Base-by-base conservation (phyloP, 441 rosid genomes). In the Populus hybrid region DNA sequence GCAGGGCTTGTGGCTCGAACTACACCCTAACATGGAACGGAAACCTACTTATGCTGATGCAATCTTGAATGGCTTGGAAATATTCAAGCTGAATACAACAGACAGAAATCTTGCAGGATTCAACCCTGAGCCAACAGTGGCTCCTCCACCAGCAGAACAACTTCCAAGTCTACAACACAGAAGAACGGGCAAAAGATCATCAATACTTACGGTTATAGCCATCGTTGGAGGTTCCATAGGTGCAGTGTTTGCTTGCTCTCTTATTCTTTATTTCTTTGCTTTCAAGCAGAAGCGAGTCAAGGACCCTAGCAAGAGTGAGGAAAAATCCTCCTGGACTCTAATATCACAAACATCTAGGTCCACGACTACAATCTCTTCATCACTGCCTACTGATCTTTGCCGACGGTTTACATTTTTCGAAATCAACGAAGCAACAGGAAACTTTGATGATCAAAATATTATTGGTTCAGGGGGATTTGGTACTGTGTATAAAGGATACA, bases 381-480 rank as follows among this genome's bases (percentile, higher is more conserved):
- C 46, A 42, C 75, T 81, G 8, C 77, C 77, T 21, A 4, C 70
- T 74, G 67, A 71, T 74, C 69, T 79, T 18, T 72, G 81, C 68
- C 81, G 80, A 50, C 66, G 42, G 3, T 87, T 80, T 80, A 70
- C 86, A 4, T 30, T 83, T 4, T 18, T 70, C 0, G 80, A 86
- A 79, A 80, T 84, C 66, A 63, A 67, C 46, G 77, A 71, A 61
- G 86, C 84, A n/a, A 85, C 89, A n/a, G 34, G 73, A 69, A 78
- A 87, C 70, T 83, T 83, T n/a, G 75, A 80, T 65, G 72, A 24
- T 0, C 74, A 75, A 28, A 69, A 74, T 26, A 46, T 83, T 35
- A 80, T 85, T 59, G 85, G 88, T 11, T 23, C 16, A 1, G 85
- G 86, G 30, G 82, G 79, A 3, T 85, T 77, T 26, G 26, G 26